Conservation (phyloP, 2,329 filamentous ascomycete genomes). For the Plenodomus lindquistii region DNA sequence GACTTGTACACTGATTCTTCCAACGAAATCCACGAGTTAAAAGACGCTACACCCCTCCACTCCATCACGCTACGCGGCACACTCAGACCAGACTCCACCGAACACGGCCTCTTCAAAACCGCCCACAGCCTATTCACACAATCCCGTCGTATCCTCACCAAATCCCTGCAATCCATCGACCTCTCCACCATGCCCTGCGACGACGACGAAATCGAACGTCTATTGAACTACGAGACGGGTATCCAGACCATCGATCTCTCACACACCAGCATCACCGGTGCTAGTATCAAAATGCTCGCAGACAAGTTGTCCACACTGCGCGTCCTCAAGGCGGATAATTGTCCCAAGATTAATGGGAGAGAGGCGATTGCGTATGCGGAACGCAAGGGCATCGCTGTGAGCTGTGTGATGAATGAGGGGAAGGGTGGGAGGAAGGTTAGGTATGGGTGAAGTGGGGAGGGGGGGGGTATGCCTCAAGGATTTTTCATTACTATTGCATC, state of each 20-base stretch:
- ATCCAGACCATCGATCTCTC: slow-evolving; percentile 42
- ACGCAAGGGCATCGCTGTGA: slow-evolving; percentile 34
- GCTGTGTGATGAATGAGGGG: slow-evolving; percentile 22
- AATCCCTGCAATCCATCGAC: slow-evolving; percentile 16
- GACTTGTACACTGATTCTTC: neutral
- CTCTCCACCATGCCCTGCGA: slow-evolving; percentile 20
- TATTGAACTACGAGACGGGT: slow-evolving; percentile 21
- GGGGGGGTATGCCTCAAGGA: too few relatives aligned
- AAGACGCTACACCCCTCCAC: neutral
- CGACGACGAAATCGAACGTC: slow-evolving; percentile 37
- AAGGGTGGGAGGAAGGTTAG: slow-evolving; percentile 16
- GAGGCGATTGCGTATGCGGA: slow-evolving; percentile 50
- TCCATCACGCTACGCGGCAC: neutral
- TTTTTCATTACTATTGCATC: neutral
- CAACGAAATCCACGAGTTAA: neutral
- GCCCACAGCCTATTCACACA: slow-evolving; percentile 5
- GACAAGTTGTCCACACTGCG: slow-evolving; percentile 31
- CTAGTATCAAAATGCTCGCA: slow-evolving; percentile 45
- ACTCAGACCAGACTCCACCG: neutral
- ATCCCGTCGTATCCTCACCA: slow-evolving; percentile 30
- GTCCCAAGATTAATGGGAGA: slow-evolving; percentile 35
- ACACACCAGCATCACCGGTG: slow-evolving; percentile 46
- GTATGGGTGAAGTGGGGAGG: slow-evolving; percentile 5
- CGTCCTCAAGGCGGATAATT: slow-evolving; percentile 41
- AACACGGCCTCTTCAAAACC: slow-evolving; percentile 1